phyloP scores from a whole-genome alignment of 768 basidiomycete genomes.

The Auricularia cornea region DNA sequence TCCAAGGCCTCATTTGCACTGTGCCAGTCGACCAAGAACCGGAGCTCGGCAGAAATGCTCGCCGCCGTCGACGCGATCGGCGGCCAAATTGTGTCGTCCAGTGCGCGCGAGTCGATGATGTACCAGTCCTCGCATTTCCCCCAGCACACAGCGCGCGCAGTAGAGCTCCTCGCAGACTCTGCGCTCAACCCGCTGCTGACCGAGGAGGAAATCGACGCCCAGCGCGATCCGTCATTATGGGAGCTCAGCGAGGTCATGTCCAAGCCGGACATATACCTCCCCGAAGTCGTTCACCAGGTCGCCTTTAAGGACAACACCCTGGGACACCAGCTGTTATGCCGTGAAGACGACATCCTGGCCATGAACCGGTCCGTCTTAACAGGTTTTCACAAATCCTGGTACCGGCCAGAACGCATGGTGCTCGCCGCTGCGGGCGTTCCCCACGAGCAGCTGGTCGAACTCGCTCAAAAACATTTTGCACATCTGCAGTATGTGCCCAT shows the following conservation, averaged over 20 bases:
- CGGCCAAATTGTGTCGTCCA: constrained; percentile 86
- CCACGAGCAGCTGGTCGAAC: constrained; percentile 81
- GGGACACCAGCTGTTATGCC: constrained; percentile 88
- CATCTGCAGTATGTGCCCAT: constrained; percentile 36
- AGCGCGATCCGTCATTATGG: constrained; percentile 81
- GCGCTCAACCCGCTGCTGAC: constrained; percentile 70
- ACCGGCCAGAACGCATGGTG: constrained; percentile 89
- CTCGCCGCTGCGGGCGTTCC: constrained; percentile 89
- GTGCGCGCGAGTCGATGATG: constrained; percentile 91
- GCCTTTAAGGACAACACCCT: constrained; percentile 72
- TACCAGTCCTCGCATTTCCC: constrained; percentile 96
- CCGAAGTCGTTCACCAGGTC: constrained; percentile 80
- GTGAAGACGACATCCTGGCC: constrained; percentile 65
- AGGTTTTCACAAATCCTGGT: constrained; percentile 70
- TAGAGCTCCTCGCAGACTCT: constrained; percentile 89
- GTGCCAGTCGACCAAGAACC: constrained; percentile 59
- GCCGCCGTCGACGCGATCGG: constrained; percentile 74
- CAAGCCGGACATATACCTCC: constrained; percentile 91
- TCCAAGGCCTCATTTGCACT: too few species aligned
- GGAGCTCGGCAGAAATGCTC: constrained; percentile 72
- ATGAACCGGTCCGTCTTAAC: constrained; percentile 58
- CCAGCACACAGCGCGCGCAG: constrained; percentile 65
- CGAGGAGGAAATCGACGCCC: constrained; percentile 70
- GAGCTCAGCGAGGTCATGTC: constrained; percentile 80
- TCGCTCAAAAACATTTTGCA: constrained; percentile 79